Conservation (phyloP, 1,284 basidiomycete species). For the Puccinia polysora region DNA sequence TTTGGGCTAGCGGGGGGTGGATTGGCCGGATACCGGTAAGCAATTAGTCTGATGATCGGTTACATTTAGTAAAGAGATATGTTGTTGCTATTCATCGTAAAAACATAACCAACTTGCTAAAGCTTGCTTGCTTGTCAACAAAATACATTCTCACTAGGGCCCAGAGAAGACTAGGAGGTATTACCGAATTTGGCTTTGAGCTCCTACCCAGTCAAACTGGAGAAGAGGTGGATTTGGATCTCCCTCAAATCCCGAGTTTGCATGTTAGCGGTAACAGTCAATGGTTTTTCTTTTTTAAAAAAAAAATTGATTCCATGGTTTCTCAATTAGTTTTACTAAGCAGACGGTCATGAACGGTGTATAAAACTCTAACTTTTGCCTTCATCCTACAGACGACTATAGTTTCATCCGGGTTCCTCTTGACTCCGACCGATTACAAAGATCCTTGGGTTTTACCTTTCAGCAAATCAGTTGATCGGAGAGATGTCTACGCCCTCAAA, state of each 20-base stretch:
- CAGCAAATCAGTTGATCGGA: conserved; percentile 16
- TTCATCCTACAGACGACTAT: conserved; percentile 29
- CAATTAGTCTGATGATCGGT: conserved; percentile 51
- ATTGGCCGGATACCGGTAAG: conserved; percentile 25
- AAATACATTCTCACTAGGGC: conserved; percentile 51
- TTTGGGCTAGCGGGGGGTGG: conserved; percentile 58
- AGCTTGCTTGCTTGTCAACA: background rate
- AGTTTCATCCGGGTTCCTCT: conserved; percentile 32
- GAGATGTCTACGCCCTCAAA: conserved; percentile 41
- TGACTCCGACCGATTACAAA: conserved; percentile 38
- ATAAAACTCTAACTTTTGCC: too few relatives aligned
- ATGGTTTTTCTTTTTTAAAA: background rate
- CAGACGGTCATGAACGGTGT: background rate
- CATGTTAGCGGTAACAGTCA: conserved; percentile 25
- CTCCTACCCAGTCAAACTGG: conserved; percentile 53
- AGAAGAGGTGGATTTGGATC: conserved; percentile 43
- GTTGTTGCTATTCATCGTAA: too few relatives aligned
- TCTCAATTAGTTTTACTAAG: background rate
- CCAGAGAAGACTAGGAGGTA: conserved; percentile 57
- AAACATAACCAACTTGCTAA: background rate
- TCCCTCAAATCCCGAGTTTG: conserved; percentile 39
- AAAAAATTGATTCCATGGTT: background rate
- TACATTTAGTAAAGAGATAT: too few relatives aligned
- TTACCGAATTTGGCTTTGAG: conserved; percentile 57
- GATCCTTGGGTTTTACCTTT: conserved; percentile 35